phyloP scores from a whole-genome alignment of 1,284 basidiomycete genomes.

The Moesziomyces antarcticus region DNA sequence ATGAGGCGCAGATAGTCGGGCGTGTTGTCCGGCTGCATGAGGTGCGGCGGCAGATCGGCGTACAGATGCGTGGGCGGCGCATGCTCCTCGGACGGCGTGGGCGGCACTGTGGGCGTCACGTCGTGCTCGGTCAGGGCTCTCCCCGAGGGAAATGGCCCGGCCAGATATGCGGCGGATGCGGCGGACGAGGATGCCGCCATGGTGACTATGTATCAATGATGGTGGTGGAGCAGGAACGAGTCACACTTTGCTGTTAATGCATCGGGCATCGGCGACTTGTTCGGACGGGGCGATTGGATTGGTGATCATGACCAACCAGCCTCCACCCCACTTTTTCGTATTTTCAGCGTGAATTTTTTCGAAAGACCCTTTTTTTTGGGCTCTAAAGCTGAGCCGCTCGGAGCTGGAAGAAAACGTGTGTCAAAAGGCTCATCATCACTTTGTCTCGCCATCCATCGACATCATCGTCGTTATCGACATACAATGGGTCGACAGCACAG shows the following conservation, averaged over 20 bases:
- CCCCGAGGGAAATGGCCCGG: conserved; percentile 42
- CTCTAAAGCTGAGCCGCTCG: background rate
- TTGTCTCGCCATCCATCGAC: too few species aligned
- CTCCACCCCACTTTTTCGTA: background rate
- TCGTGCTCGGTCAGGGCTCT: conserved; percentile 39
- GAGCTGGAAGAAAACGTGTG: conserved; percentile 2
- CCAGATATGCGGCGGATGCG: conserved; percentile 40
- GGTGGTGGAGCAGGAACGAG: background rate
- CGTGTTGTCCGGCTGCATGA: conserved; percentile 76
- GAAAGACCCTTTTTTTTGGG: too few species aligned
- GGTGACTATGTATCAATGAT: background rate
- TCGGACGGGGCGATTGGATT: background rate
- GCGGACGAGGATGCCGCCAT: conserved; percentile 10
- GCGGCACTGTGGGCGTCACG: conserved; percentile 26
- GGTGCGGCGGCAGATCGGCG: conserved; percentile 76
- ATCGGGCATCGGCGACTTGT: too few species aligned
- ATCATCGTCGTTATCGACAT: background rate
- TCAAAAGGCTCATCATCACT: conserved; percentile 8
- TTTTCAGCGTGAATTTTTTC: too few species aligned
- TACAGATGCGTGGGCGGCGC: conserved; percentile 69
- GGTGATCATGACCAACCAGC: conserved; percentile 2
- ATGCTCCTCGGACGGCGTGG: conserved; percentile 25
- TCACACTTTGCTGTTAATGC: too few species aligned
- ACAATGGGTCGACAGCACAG: conserved; percentile 28
- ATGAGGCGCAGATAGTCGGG: conserved; percentile 96